A percentile compares a stretch with the other conserved stretches of the same genome.
These are phyloP conservation scores for Cicer bijugum DNA, from an alignment of 306 rosid genomes.

Conservation along the genomic window DNA sequence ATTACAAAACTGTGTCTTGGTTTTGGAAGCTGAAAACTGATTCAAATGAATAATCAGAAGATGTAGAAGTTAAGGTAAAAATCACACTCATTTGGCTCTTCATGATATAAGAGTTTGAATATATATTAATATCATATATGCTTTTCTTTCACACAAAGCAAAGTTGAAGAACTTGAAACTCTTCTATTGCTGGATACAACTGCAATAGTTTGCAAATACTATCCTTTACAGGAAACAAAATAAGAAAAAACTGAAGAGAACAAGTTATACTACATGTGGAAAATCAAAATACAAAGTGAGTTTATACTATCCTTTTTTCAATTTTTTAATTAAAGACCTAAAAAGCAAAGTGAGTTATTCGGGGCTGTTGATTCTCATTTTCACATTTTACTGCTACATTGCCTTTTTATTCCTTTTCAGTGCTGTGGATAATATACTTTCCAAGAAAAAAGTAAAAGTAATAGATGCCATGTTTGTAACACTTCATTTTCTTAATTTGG, in stretches of 20 bases:
- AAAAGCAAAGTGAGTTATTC: neutral
- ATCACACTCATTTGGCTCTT: neutral
- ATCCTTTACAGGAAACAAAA: constrained; percentile 4
- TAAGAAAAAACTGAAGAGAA: neutral
- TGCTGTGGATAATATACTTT: neutral
- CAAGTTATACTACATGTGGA: too few species aligned
- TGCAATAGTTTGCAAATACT: constrained; percentile 21
- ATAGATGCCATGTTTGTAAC: neutral
- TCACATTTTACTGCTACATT: constrained; percentile 7
- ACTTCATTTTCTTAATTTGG: constrained; percentile 27
- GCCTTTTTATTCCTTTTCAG: neutral
- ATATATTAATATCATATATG: constrained; percentile 30
- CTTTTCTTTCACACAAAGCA: constrained; percentile 45
- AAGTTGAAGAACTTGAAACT: constrained; percentile 30
- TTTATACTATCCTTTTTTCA: neutral
- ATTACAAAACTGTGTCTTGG: neutral
- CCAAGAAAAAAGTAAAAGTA: constrained; percentile 18
- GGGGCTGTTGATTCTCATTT: constrained; percentile 18
- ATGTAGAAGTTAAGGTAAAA: constrained; percentile 5
- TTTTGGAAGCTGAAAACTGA: constrained; percentile 20
- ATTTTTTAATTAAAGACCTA: neutral
- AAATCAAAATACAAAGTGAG: neutral
- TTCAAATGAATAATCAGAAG: constrained; percentile 9
- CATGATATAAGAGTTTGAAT: constrained; percentile 25
- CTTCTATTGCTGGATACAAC: too few species aligned